phyloP scores from a whole-genome alignment of 768 basidiomycete species.

The Pleurotus citrinopileatus region DNA sequence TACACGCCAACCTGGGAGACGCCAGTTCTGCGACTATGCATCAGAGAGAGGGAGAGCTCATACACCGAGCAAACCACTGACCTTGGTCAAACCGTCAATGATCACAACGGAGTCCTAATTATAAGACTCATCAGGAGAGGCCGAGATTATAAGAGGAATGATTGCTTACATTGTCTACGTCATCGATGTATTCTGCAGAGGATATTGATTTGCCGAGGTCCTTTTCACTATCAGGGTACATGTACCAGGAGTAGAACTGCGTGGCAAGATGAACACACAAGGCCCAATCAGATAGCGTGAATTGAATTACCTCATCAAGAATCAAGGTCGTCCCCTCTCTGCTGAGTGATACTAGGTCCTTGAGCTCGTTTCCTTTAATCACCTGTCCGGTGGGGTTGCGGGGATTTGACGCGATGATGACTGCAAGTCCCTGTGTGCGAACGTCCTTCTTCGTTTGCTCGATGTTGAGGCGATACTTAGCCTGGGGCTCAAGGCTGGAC shows the following conservation, averaged over 20 bases:
- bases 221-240: slow-evolving; percentile 75
- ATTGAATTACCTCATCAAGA: slow-evolving; percentile 65
- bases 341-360: slow-evolving; percentile 71
- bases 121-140: slow-evolving; percentile 4
- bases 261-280: slow-evolving; percentile 4
- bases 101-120: slow-evolving; percentile 73
- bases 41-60: background rate
- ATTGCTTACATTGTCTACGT: slow-evolving; percentile 67
- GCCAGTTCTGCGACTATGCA: slow-evolving; percentile 70
- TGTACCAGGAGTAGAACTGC: slow-evolving; percentile 96
- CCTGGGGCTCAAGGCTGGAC: slow-evolving; percentile 29
- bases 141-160: no score
- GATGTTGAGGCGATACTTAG: slow-evolving; percentile 75
- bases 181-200: slow-evolving; percentile 79
- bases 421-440: slow-evolving; percentile 75
- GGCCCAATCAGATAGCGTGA: background rate
- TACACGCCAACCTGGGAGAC: slow-evolving; percentile 91
- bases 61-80: slow-evolving; percentile 18
- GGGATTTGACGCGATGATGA: slow-evolving; percentile 91
- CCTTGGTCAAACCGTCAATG: slow-evolving; percentile 93
- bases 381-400: slow-evolving; percentile 96
- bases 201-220: slow-evolving; percentile 80
- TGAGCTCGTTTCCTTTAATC: slow-evolving; percentile 71
- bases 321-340: slow-evolving; percentile 81
- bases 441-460: slow-evolving; percentile 85